Evolutionary conservation across 2,329 filamentous ascomycete species (phyloP), one percentile per base, ranked within the genome.

Genomic region (Fusarium sp.): DNA sequence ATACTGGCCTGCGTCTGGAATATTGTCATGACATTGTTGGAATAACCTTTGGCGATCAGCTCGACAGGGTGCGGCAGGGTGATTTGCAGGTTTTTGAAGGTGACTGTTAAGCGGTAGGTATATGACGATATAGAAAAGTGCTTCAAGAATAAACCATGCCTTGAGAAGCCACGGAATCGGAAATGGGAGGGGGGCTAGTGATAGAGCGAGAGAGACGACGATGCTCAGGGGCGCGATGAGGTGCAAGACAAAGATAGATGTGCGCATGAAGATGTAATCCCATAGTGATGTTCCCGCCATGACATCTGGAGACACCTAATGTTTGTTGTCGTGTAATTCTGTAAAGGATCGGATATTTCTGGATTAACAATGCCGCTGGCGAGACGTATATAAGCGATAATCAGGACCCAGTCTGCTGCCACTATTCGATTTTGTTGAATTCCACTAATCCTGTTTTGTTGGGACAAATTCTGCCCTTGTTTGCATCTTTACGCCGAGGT

Each of bases 1-100:
- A 71, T 89, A 91, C 39, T 78, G 81, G 41, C 87, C 85, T 0
- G 84, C 83, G 74, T 91, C 85, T 3, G 85, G 82, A 20, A 90
- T 86, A 60, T 85, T 88, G 11, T 82, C 81, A 70, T 84, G 83
- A 74, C 88, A 89, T 44, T 83, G 83, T 58, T 80, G 78, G 76
- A 90, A 90, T 3, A 91, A 77, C 39, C 80, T 81, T 65, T 80
- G 78, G 55, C 89, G 83, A 65, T 88, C 82, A 20, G 85, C 81
- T 39, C 82, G 82, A 8, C 80, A 79, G 9, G 84, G 80, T 3
- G 81, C 72, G 13, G 82, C 79, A 3, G 88, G 89, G 78, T 90
- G 88, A 11, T 81, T 68, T 15, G 88, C 86, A 51, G 86, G 82
- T 36, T 77, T 81, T 75, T 91, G 88, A 20, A 91, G 84, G 64